Evolutionary conservation across 306 rosid genomes (phyloP).

Genomic region (Astragalus glycyphyllos): DNA sequence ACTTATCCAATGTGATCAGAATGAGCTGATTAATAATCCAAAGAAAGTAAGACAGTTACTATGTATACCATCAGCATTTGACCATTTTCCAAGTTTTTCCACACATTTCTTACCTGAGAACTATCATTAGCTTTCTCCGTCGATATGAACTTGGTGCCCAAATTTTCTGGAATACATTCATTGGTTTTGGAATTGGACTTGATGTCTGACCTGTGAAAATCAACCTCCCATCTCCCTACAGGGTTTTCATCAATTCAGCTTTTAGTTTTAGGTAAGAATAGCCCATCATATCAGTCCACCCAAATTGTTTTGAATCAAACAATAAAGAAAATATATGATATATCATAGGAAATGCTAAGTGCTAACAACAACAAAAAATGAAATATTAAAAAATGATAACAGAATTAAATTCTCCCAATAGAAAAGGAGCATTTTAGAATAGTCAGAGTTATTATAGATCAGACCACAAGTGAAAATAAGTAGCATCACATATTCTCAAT

Average conservation of each 20-base stretch:
- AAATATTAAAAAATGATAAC: not conserved
- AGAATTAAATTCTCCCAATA: not conserved
- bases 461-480: not conserved
- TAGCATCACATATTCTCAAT: slow-evolving; percentile 3
- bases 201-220: slow-evolving; percentile 51
- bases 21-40: not conserved
- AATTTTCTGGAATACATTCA: slow-evolving; percentile 49
- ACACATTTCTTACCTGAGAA: slow-evolving; percentile 60
- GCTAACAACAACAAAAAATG: not conserved
- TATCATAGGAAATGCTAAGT: slow-evolving; percentile 5
- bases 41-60: slow-evolving; percentile 15
- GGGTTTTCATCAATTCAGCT: slow-evolving; percentile 40
- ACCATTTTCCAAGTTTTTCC: slow-evolving; percentile 15
- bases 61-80: not conserved
- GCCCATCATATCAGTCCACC: slow-evolving; percentile 13
- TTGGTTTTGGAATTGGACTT: slow-evolving; percentile 47
- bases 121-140: slow-evolving; percentile 34
- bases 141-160: slow-evolving; percentile 38
- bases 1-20: not conserved
- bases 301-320: slow-evolving; percentile 26
- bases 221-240: slow-evolving; percentile 65
- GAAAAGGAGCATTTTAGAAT: slow-evolving; percentile 20
- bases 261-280: slow-evolving; percentile 36
- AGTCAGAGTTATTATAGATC: slow-evolving; percentile 3
- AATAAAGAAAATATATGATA: slow-evolving; percentile 30